phyloP scores from a whole-genome alignment of 2,329 filamentous ascomycete species.

The Xylaria sp. region DNA sequence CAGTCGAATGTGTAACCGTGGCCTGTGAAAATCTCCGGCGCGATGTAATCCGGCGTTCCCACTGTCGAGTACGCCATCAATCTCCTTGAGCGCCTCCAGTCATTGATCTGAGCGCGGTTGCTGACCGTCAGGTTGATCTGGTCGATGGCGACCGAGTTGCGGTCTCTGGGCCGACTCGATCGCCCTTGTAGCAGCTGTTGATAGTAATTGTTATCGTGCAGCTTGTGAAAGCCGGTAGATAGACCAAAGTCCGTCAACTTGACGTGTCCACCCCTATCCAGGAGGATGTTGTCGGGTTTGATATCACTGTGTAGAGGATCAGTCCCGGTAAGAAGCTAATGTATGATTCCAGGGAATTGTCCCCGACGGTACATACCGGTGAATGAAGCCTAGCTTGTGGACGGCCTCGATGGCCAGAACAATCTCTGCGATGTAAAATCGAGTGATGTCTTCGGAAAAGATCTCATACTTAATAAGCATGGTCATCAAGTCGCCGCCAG shows the following conservation, averaged over 20 bases:
- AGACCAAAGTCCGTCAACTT: slow-evolving; percentile 98
- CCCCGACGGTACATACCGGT: too few species aligned
- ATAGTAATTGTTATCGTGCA: slow-evolving; percentile 98
- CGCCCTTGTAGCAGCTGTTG: slow-evolving; percentile 89
- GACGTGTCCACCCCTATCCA: slow-evolving; percentile 94
- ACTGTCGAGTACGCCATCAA: slow-evolving; percentile 98
- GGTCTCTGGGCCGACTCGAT: slow-evolving; percentile 75
- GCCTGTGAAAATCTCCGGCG: slow-evolving; percentile 96
- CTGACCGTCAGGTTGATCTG: slow-evolving; percentile 98
- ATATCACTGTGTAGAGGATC: slow-evolving; percentile 81
- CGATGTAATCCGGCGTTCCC: slow-evolving; percentile 97
- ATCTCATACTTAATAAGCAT: slow-evolving; percentile 99
- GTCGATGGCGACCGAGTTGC: slow-evolving; percentile 93
- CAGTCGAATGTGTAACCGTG: slow-evolving; percentile 96
- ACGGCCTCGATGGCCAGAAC: slow-evolving; percentile 98
- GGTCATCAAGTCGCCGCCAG: slow-evolving; percentile 97
- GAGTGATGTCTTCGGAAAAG: slow-evolving; percentile 97
- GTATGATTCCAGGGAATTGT: too few species aligned
- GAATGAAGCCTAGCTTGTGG: slow-evolving; percentile 96
- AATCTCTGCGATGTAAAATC: slow-evolving; percentile 99
- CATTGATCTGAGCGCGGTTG: slow-evolving; percentile 97
- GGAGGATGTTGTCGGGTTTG: slow-evolving; percentile 97
- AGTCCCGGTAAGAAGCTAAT: slow-evolving; percentile 1
- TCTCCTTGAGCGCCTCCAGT: slow-evolving; percentile 94
- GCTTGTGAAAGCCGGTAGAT: slow-evolving; percentile 96